Base-by-base conservation (phyloP, 768 basidiomycete species). In the Termitomyces titanicus region DNA sequence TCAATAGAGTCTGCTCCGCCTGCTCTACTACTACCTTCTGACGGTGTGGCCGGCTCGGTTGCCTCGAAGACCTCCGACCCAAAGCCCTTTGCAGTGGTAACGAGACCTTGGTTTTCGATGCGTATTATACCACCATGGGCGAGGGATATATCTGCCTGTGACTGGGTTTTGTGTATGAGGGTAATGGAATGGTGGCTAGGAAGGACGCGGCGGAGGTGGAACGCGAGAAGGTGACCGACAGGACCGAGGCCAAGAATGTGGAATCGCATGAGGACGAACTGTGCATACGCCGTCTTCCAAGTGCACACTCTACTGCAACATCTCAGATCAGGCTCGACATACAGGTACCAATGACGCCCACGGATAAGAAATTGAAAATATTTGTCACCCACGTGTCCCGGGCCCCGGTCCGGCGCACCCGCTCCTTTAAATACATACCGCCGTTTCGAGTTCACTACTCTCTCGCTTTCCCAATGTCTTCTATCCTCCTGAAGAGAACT, bases 221-320 rank as follows among this genome's bases (percentile, higher is more conserved):
- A 83, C 15, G 94, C 80, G 60, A 98, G 59, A 55, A 98, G 83
- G 27, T 84, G 83, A 52, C 95, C 95, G 58, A 96, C 81, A 42
- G 92, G 79, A 47, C 93, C 93, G 39, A 93, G 70, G 61, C 94
- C 93, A 59, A 91, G 78, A 59, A 90, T 65, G 73, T 90, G 86
- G 66, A 88, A 79, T 58, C 79, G 85, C 88, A 92, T 89, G 43
- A 44, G 9, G 38, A 53, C n/a, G 42, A 39, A 38, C 24, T 27
- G 42, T 43, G 24, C 34, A 37, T 42, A 57, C 33, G 27, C 44
- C 25, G 38, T 46, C 39, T 54, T 55, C 59, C 55, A 15, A 46
- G 54, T 38, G n/a, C 13, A 22, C 29, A 15, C 5, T 47, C 25
- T 44, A 37, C 40, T 20, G 31, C 11, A 25, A 22, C n/a, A 38